Conservation (phyloP, 495 filamentous ascomycete species). For the Xylaria cubensis region DNA sequence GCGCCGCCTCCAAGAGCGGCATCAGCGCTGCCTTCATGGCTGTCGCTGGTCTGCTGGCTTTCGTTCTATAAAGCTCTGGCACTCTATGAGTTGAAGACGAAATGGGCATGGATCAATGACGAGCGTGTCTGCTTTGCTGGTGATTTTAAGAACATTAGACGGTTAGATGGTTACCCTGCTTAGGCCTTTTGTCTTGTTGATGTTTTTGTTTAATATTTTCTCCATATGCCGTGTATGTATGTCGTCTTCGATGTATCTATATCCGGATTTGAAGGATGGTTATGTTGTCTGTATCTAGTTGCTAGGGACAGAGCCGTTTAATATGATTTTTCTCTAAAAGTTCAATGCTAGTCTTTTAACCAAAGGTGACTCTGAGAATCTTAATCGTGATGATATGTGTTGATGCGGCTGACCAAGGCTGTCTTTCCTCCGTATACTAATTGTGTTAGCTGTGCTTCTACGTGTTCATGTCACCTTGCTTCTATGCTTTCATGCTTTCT, state of each 20-base stretch:
- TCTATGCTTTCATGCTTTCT: neutral
- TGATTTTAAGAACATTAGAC: slow-evolving; percentile 14
- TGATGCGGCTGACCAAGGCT: neutral
- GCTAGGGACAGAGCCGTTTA: slow-evolving; percentile 9
- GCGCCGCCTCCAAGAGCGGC: slow-evolving; percentile 37
- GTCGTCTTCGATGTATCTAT: slow-evolving; percentile 23
- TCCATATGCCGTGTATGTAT: slow-evolving; percentile 9
- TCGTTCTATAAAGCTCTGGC: slow-evolving; percentile 36
- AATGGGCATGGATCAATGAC: slow-evolving; percentile 17
- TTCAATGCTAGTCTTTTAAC: neutral
- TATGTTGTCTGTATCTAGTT: slow-evolving; percentile 25
- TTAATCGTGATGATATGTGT: neutral
- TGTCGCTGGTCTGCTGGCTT: slow-evolving; percentile 38
- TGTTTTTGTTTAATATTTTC: slow-evolving; percentile 11
- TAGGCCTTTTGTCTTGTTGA: slow-evolving; percentile 5
- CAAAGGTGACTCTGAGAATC: neutral
- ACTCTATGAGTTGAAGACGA: neutral
- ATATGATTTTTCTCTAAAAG: neutral
- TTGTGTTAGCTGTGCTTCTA: neutral
- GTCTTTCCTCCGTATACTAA: neutral
- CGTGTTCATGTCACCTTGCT: neutral
- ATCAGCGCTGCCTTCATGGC: slow-evolving; percentile 41
- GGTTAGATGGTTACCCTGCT: slow-evolving; percentile 4
- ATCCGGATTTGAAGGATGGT: slow-evolving; percentile 10
- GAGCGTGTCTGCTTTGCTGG: neutral